Conservation (phyloP, 345 rosid species). For the Salix dunnii region DNA sequence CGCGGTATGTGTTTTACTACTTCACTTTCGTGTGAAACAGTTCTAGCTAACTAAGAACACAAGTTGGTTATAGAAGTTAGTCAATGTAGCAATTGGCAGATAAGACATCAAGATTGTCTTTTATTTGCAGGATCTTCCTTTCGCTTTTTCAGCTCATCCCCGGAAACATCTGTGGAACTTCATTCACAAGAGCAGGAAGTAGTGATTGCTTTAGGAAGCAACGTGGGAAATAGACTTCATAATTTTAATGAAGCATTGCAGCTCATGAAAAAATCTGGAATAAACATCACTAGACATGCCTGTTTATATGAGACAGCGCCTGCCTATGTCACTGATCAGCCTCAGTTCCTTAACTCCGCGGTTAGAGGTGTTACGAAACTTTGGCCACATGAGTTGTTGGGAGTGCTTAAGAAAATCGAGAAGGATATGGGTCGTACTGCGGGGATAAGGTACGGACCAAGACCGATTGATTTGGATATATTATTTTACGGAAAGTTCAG, state of each 20-base stretch:
- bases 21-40: no score
- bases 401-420: constrained; percentile 70
- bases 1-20: no score
- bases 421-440: constrained; percentile 68
- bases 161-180: constrained; percentile 39
- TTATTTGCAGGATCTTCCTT: constrained; percentile 21
- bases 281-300: constrained; percentile 61
- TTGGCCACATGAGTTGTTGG: constrained; percentile 72
- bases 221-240: constrained; percentile 67
- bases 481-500: constrained; percentile 74
- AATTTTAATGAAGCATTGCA: constrained; percentile 66
- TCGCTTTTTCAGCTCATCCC: constrained; percentile 36
- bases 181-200: constrained; percentile 71
- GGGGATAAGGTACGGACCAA: constrained; percentile 80
- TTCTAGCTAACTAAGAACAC: not conserved
- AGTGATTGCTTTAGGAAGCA: constrained; percentile 87
- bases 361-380: constrained; percentile 77
- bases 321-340: constrained; percentile 85
- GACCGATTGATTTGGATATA: constrained; percentile 88
- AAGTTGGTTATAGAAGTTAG: not conserved
- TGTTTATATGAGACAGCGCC: constrained; percentile 88
- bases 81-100: no score
- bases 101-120: not conserved
- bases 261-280: constrained; percentile 58
- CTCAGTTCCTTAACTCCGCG: constrained; percentile 78